Evolutionary conservation across 1,284 basidiomycete genomes (phyloP), one percentile per base, ranked within the genome.

Genomic region (Cryptococcus sp.): DNA sequence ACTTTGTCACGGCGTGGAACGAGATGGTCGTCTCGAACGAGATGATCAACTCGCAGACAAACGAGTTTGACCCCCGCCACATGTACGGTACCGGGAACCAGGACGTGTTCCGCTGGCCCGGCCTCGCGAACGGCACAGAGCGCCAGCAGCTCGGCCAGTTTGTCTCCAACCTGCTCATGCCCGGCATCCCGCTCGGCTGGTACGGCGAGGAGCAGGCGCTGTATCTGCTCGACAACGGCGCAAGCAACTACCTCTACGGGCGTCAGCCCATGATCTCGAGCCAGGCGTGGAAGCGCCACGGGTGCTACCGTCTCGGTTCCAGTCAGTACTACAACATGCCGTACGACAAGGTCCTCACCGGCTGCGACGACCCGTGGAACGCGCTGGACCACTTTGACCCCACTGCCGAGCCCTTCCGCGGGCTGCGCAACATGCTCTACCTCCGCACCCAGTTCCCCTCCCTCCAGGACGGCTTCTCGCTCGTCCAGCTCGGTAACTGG

Each of bases 341-440:
- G 2, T 80, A 93, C 60, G 86, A 88, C 58, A 85, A 84, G 65
- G 79, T 87, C 6, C 73, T 90, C 37, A 79, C 89, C 23, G 91
- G 90, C 51, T 95, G 91, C 71, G 68, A 86, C 55, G 89, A 94
- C 70, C 85, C 87, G 65, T 90, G 87, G 88, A 92, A 93, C 72
- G 84, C 87, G 3, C 83, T 92, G 23, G 91, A 95, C 70, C 91
- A 94, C 74, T 93, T 94, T 72, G 91, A 95, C 75, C 89, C 91
- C n/a, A 93, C 91, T 0, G 79, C 85, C 3, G 85, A 87, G 65
- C 82, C 82, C 39, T 84, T 87, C 40, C 85, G 90, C 52, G 73
- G 89, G 56, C 85, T 89, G 65, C 75, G 83, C 35, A 88, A 88
- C 56, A 86, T 90, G 77, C 77, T 86, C 59, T 81, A 84, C 66